Base-by-base conservation (phyloP, 306 rosid genomes). In the Cicer pinnatifidum region DNA sequence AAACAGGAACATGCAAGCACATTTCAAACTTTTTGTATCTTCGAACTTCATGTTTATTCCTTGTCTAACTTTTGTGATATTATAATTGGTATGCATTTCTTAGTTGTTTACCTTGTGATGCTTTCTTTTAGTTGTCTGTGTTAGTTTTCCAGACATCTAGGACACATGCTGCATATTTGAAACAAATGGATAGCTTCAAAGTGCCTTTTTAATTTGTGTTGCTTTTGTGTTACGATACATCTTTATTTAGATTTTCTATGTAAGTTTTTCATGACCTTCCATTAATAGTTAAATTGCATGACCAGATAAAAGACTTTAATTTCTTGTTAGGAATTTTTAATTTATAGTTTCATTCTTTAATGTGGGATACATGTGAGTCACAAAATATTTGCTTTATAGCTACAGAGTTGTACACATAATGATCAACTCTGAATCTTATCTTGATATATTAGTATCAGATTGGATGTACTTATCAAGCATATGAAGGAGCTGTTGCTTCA, bases 1-100 rank as follows among this genome's bases (percentile, higher is more conserved):
- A 10, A 23, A 39, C 10, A 2, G 51, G 17, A 68, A 46, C 56
- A 28, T 43, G 48, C 67, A 33, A 67, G 23, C 17, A 16, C 11
- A 67, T 67, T 68, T 68, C 68, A 33, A 0, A 39, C 44, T 41
- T 45, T 53, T 66, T 48, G 8, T 20, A 53, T 40, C 13, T 65
- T 75, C 8, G 6, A 20, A 33, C 13, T 13, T 72, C 17, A 10
- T 38, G 15, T 38, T 37, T 35, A 38, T 50, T 16, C 59, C 28
- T 64, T 19, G 39, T 76, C 20, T 8, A 6, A 3, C 20, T 38
- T 56, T 8, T 56, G 48, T 53, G 54, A 40, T 71, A 23, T 11
- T 75, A 41, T 41, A 39, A 11, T 40, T n/a, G 5, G 54, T 64
- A 67, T 76, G 50, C 60, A 57, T 16, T 45, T 57, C 35, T 37